Conservation (phyloP, 495 filamentous ascomycete species). For the Tetracladium setigerum region DNA sequence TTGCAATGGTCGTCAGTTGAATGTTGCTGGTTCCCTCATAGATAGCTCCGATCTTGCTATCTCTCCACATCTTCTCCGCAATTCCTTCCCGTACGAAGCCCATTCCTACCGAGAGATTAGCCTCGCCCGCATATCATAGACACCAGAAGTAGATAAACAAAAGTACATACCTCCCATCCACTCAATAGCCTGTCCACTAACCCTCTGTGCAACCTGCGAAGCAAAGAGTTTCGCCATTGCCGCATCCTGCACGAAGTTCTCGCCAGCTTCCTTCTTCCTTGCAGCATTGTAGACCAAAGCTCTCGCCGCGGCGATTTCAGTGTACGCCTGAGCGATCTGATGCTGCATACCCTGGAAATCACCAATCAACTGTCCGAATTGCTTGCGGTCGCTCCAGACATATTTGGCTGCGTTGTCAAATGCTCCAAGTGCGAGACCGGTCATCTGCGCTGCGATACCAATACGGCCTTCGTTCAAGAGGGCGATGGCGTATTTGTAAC, state of each 20-base stretch:
- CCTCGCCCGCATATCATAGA: not conserved
- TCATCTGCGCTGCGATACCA: slow-evolving; percentile 98
- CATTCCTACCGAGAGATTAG: slow-evolving; percentile 8
- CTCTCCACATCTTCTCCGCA: slow-evolving; percentile 96
- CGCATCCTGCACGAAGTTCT: slow-evolving; percentile 90
- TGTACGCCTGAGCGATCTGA: slow-evolving; percentile 94
- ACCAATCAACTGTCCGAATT: slow-evolving; percentile 89
- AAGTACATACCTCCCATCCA: slow-evolving; percentile 98
- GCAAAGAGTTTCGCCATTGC: slow-evolving; percentile 98
- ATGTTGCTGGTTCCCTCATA: slow-evolving; percentile 87
- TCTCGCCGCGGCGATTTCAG: slow-evolving; percentile 84
- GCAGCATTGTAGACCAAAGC: slow-evolving; percentile 95
- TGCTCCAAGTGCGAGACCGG: slow-evolving; percentile 86
- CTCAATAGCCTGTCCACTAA: slow-evolving; percentile 81
- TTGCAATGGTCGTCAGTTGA: slow-evolving; percentile 85
- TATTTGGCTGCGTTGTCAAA: slow-evolving; percentile 93
- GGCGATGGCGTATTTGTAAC: slow-evolving; percentile 96
- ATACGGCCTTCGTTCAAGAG: slow-evolving; percentile 97
- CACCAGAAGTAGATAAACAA: slow-evolving; percentile 22
- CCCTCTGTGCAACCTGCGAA: slow-evolving; percentile 84
- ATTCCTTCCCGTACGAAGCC: slow-evolving; percentile 90
- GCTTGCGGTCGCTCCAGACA: slow-evolving; percentile 95
- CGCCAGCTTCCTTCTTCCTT: slow-evolving; percentile 93
- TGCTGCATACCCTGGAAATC: slow-evolving; percentile 99
- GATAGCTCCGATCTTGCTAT: slow-evolving; percentile 98